Evolutionary conservation across 1,139 yeast genomes (phyloP), one percentile per base, ranked within the genome.

Genomic region (Debaryomyces sp.): DNA sequence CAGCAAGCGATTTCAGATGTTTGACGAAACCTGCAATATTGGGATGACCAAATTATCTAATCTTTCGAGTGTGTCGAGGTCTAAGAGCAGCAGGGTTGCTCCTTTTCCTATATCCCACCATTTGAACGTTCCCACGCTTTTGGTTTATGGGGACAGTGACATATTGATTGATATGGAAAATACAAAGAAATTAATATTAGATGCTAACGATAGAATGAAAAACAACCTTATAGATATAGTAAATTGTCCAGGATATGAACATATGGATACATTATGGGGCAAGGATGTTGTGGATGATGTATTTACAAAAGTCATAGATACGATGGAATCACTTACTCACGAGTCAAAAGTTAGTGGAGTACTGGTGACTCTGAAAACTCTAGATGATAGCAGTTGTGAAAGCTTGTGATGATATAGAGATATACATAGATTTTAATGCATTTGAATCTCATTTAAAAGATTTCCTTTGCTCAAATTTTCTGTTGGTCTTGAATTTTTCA

Each of bases 21-120:
- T 70, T 55, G 75, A 75, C 60, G 82, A 70, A 68, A 75, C 80
- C 6, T 57, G 63, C 42, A 53, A 53, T 13, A 62, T 63, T 24
- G 66, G 68, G n/a, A 41, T 58, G 38, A 60, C 65, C 6, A 53
- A 52, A 34, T 49, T 65, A 26, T 50, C 63, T 1, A 66, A 67
- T 8, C 64, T 52, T 47, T 72, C 57, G 52, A 66, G 43, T 2
- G 45, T 48, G 7, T 62, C 61, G 50, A 61, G 56, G 39, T 43
- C 46, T 15, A 74, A 70, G 27, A 58, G 63, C 1, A 64, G 82
- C 58, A 70, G 80, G 50, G 87, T 82, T 4, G 84, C 89, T 0
- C 84, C 86, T 2, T 82, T 76, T 50, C 81, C 81, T 3, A 33
- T 75, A 69, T 54, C 78, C 71, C 50, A 73, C 50, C 78, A 77